Evolutionary conservation across 164 flowering plant species (phyloP), one percentile per base, ranked within the genome.

Genomic region (Annona squamosa): DNA sequence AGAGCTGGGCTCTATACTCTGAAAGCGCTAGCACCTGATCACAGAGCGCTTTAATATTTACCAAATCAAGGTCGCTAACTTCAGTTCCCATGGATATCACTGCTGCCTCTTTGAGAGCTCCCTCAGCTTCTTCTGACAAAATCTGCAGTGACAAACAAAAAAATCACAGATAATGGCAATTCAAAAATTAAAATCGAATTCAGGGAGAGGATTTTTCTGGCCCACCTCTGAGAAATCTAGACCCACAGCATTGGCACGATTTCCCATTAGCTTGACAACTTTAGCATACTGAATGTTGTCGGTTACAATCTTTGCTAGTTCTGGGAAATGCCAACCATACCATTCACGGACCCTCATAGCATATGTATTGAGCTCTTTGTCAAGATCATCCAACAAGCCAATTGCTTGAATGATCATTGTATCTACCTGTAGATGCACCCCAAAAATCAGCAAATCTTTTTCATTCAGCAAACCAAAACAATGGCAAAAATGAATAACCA

Each of bases 301-400:
- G 68, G 83, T 89, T 13, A 95, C 80, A 77, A 95, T 93, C 86
- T 93, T 95, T 26, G 91, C 88, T 74, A 95, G 94, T 80, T 95
- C 98, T 0, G 98, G 99, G 81, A 95, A 95, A 88, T 95, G 99
- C 99, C 99, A 95, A 6, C 98, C 98, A 76, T 95, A 95, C 98
- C 99, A 94, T 82, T 95, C 99, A 59, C 93, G 77, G 52, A 93
- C 97, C 76, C 98, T 87, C 99, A 95, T 95, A 4, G 97, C 98
- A 80, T 93, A 93, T 12, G 96, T 93, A 75, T 95, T 95, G 3
- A 95, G 87, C 82, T 95, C 99, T 75, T 95, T 95, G 82, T 95
- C 99, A 76, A 95, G 96, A 83, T 93, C 98, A 86, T 95, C 99
- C 84, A 95, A 84, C 84, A 93, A 83, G 62, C 98, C 92, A 84